These are phyloP conservation scores for Pleurotus platypus DNA, from an alignment of 768 basidiomycete genomes.

Conservation along the genomic window DNA sequence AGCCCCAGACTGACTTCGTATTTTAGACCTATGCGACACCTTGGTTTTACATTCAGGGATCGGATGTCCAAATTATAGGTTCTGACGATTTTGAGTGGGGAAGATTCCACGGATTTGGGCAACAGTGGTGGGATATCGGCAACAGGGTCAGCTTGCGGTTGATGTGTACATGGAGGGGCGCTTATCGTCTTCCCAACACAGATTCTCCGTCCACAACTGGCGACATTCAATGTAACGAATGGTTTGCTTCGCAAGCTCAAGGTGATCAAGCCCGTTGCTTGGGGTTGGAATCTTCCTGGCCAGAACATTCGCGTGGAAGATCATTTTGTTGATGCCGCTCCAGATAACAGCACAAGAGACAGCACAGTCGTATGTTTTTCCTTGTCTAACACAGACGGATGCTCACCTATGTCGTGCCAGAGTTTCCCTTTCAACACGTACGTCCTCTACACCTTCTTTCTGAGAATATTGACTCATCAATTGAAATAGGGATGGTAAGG, in stretches of 20 bases:
- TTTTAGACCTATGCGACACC: conserved; percentile 36
- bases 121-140: conserved; percentile 47
- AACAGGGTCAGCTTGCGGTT: conserved; percentile 27
- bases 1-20: neutral
- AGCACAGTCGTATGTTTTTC: conserved; percentile 25
- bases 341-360: conserved; percentile 34
- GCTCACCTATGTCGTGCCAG: conserved; percentile 11
- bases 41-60: conserved; percentile 43
- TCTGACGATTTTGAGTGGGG: conserved; percentile 36
- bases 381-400: neutral
- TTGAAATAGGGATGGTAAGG: conserved; percentile 21
- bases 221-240: conserved; percentile 43
- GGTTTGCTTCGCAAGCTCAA: conserved; percentile 32
- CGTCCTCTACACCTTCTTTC: conserved; percentile 14
- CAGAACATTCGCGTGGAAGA: conserved; percentile 33
- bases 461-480: neutral
- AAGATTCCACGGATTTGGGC: conserved; percentile 42
- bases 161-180: neutral
- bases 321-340: conserved; percentile 37
- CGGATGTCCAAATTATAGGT: conserved; percentile 36
- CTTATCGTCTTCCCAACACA: conserved; percentile 5
- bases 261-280: conserved; percentile 47
- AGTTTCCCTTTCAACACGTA: conserved; percentile 44
- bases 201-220: conserved; percentile 42
- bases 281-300: conserved; percentile 42